Evolutionary conservation across 371 early-diverging fungal species (phyloP), one percentile per base, ranked within the genome.

Genomic region (Mucor mucedo): DNA sequence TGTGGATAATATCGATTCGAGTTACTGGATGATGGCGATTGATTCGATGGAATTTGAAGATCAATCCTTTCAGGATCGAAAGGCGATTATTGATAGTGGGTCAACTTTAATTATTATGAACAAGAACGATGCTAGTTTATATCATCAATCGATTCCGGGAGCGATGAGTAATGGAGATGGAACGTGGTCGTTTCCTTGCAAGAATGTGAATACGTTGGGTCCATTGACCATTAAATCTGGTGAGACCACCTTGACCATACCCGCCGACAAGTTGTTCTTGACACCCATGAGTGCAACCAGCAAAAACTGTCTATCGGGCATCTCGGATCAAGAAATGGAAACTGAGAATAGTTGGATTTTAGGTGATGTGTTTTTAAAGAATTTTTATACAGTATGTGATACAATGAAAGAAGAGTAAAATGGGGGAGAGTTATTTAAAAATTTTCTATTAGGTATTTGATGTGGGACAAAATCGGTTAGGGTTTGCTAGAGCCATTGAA

Each of bases 21-120:
- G 86, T 0, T 94, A 91, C 78, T 94, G 94, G 94, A 89, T 89
- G 74, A 87, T 93, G 32, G 73, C 76, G 28, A 69, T 91, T 61
- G 76, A 87, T 42, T 68, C 72, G 41, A 76, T 86, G 11, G 58
- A 73, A 7, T 65, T 86, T 6, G 84, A 79, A 6, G 63, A 75
- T 5, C 40, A 63, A 2, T 28, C 52, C 7, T 73, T 76, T 30
- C 62, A 62, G 0, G 55, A 60, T 2, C 70, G 77, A 29, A 76
- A 73, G 33, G 86, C 84, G 21, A 84, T 87, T 47, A 74, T 86
- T 47, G 87, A 86, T 55, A 84, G 83, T 42, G 87, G 90, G 14
- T 87, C 92, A 2, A 90, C 90, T 2, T 75, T 93, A 52, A 85
- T 92, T 58, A 90, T 88, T 40, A 75, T 88, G 54, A 86, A 92